A percentile compares a stretch with the other conserved stretches of the same genome.
Evolutionary conservation across 805 yeast species (phyloP).

Genomic region (Hyphopichia homilentoma): DNA sequence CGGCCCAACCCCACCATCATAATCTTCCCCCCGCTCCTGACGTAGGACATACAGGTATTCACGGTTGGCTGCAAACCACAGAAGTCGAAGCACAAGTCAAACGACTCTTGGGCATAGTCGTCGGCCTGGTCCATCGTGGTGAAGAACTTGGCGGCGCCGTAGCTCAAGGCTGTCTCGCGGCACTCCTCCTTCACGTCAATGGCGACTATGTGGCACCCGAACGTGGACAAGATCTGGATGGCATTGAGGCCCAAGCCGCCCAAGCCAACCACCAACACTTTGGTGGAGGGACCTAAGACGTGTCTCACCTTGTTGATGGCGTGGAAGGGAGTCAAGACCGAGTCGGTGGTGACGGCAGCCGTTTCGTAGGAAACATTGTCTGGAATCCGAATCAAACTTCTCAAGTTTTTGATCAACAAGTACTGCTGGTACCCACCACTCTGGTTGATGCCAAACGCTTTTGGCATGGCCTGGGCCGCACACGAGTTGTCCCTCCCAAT

Average conservation of each 20-base stretch:
- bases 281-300: constrained; percentile 25
- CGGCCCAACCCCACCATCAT: constrained; percentile 43
- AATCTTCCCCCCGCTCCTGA: constrained; percentile 33
- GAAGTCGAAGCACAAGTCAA: constrained; percentile 39
- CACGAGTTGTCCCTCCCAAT: constrained; percentile 33
- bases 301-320: constrained; percentile 34
- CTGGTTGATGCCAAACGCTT: constrained; percentile 31
- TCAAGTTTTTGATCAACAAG: constrained; percentile 30
- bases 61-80: constrained; percentile 31
- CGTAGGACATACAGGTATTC: constrained; percentile 25
- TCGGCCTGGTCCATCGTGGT: constrained; percentile 22
- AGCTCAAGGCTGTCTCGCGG: constrained; percentile 20
- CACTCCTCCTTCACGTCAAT: constrained; percentile 27
- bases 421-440: constrained; percentile 44
- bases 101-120: constrained; percentile 25
- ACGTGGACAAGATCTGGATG: constrained; percentile 32
- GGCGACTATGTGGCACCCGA: constrained; percentile 31
- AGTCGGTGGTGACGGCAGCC: constrained; percentile 42
- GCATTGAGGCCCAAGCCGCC: constrained; percentile 45
- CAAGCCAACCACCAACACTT: constrained; percentile 36
- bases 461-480: constrained; percentile 6
- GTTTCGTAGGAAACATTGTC: constrained; percentile 34
- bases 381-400: constrained; percentile 35
- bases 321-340: constrained; percentile 41
- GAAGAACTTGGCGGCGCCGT: constrained; percentile 42